phyloP scores from a whole-genome alignment of 2,329 filamentous ascomycete species.

The Fusarium chlamydosporum region DNA sequence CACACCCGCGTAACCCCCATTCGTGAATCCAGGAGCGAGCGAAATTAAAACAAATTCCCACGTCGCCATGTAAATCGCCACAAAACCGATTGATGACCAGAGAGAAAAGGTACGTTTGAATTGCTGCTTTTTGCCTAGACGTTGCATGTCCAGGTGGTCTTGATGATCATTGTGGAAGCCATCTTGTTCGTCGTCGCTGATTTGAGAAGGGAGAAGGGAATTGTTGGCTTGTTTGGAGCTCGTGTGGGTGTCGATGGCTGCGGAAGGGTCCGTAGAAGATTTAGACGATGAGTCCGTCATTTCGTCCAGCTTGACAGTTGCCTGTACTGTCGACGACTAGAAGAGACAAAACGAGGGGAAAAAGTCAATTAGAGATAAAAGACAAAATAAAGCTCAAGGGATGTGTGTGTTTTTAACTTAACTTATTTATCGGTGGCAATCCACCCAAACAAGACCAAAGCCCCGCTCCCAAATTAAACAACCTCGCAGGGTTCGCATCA shows the following conservation, averaged over 20 bases:
- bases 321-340: neutral
- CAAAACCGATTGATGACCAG: conserved; percentile 37
- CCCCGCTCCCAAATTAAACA: conserved; percentile 3
- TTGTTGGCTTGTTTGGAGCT: conserved; percentile 16
- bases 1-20: conserved; percentile 32
- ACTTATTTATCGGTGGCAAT: conserved; percentile 8
- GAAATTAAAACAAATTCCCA: conserved; percentile 40
- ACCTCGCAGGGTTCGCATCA: neutral
- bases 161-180: conserved; percentile 32
- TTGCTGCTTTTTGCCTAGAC: conserved; percentile 35
- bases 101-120: conserved; percentile 32
- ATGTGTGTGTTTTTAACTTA: neutral
- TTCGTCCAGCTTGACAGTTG: neutral
- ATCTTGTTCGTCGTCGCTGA: conserved; percentile 20
- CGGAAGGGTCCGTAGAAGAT: conserved; percentile 1
- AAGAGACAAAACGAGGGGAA: neutral
- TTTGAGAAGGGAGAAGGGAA: neutral
- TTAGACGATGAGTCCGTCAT: conserved; percentile 9
- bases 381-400: conserved; percentile 7
- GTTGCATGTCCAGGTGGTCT: conserved; percentile 35
- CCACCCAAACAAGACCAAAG: neutral
- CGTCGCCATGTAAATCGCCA: conserved; percentile 37
- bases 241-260: neutral
- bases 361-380: neutral
- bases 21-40: conserved; percentile 27